Evolutionary conservation across 2,329 filamentous ascomycete genomes (phyloP).

Genomic region (Fusarium sp.): DNA sequence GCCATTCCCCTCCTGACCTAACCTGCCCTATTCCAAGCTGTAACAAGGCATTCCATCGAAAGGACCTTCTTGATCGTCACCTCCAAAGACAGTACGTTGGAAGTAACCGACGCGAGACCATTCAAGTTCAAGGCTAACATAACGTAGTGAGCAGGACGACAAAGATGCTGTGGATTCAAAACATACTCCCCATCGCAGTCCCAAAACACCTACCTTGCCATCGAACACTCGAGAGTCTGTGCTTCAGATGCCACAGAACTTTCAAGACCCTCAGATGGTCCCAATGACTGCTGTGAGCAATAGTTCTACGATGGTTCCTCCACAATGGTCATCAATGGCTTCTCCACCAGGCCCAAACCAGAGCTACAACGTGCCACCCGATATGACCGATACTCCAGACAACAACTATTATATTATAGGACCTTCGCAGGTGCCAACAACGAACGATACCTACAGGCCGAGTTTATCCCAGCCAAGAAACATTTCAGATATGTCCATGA

Average conservation of each 20-base stretch:
- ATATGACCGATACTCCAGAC: constrained; percentile 36
- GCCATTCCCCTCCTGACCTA: constrained; percentile 69
- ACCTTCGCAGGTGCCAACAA: constrained; percentile 33
- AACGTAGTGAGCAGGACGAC: constrained; percentile 44
- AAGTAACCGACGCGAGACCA: not conserved
- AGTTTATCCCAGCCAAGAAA: constrained; percentile 45
- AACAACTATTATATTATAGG: constrained; percentile 47
- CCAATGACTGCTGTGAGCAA: constrained; percentile 23
- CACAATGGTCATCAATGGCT: constrained; percentile 45
- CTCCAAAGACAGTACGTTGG: constrained; percentile 57
- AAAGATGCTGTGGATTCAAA: constrained; percentile 11
- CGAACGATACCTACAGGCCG: constrained; percentile 33
- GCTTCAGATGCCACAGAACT: constrained; percentile 43
- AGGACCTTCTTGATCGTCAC: constrained; percentile 73
- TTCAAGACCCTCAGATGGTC: constrained; percentile 22
- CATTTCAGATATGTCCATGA: constrained; percentile 42
- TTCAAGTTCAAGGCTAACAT: constrained; percentile 32
- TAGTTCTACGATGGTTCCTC: constrained; percentile 28
- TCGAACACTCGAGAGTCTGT: constrained; percentile 31
- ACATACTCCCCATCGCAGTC: constrained; percentile 21
- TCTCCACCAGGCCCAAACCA: constrained; percentile 20
- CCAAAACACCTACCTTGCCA: constrained; percentile 38
- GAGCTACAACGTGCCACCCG: constrained; percentile 31
- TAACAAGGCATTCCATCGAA: constrained; percentile 70
- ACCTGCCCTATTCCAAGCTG: constrained; percentile 68